phyloP scores from a whole-genome alignment of 345 rosid species.

The Citrus sp. region DNA sequence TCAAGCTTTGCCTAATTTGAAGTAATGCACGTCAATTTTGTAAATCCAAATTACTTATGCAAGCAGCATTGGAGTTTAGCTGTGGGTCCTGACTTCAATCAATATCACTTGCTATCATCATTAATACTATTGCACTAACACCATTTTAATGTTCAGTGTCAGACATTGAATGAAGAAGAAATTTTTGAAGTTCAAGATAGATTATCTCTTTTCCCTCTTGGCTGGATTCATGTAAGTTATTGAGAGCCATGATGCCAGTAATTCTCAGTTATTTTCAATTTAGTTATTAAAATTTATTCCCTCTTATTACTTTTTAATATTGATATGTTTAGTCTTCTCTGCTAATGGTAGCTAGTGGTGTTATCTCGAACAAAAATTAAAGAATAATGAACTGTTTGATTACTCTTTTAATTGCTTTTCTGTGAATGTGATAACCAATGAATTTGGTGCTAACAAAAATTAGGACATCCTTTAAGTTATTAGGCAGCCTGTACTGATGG shows the following conservation, averaged over 20 bases:
- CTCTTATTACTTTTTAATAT: not conserved
- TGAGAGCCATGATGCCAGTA: not conserved
- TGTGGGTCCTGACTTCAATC: not conserved
- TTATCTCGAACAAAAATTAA: not conserved
- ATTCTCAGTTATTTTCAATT: not conserved
- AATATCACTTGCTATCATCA: not conserved
- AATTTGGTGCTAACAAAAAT: not conserved
- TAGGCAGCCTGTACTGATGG: not conserved
- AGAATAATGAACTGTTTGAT: not conserved
- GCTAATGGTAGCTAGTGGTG: not conserved
- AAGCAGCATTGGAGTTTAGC: not conserved
- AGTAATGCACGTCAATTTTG: not conserved
- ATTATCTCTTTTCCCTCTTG: slow-evolving; percentile 81
- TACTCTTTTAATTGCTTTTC: not conserved
- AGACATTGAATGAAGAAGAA: slow-evolving; percentile 88
- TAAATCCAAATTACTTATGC: not conserved
- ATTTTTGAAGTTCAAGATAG: slow-evolving; percentile 91
- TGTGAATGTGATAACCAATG: not conserved
- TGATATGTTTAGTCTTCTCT: not conserved
- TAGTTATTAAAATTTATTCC: not conserved
- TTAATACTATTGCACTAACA: not conserved
- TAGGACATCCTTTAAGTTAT: not conserved
- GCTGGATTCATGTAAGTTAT: slow-evolving; percentile 93
- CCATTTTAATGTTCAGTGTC: slow-evolving; percentile 51
- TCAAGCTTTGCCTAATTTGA: not conserved